Evolutionary conservation across 306 rosid species (phyloP).

Genomic region (Rosa multiflora): DNA sequence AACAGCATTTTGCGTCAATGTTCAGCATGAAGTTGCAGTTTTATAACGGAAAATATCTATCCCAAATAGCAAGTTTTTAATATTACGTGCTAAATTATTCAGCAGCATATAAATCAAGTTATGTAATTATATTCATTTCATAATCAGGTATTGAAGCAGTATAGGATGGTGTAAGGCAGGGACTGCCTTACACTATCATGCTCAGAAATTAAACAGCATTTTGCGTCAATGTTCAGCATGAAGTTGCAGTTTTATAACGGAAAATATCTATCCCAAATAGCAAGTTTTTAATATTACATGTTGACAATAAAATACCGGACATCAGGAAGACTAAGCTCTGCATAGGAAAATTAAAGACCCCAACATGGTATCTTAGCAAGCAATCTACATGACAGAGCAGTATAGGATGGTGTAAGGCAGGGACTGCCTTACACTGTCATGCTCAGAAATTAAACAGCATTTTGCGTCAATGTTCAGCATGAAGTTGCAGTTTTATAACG

Average conservation of each 20-base stretch:
- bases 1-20: background rate
- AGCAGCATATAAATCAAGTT: background rate
- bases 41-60: background rate
- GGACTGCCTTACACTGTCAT: background rate
- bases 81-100: background rate
- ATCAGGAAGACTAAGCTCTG: background rate
- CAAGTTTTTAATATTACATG: background rate
- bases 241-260: background rate
- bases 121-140: background rate
- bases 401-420: background rate
- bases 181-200: background rate
- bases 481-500: background rate
- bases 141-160: background rate
- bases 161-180: background rate
- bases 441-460: background rate
- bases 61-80: background rate
- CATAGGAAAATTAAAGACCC: background rate
- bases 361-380: background rate
- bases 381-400: background rate
- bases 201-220: background rate
- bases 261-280: background rate
- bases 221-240: background rate
- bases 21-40: constrained; percentile 4
- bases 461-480: background rate
- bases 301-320: background rate